phyloP scores from a whole-genome alignment of 2,329 filamentous ascomycete species.

The Penicillium sp. region DNA sequence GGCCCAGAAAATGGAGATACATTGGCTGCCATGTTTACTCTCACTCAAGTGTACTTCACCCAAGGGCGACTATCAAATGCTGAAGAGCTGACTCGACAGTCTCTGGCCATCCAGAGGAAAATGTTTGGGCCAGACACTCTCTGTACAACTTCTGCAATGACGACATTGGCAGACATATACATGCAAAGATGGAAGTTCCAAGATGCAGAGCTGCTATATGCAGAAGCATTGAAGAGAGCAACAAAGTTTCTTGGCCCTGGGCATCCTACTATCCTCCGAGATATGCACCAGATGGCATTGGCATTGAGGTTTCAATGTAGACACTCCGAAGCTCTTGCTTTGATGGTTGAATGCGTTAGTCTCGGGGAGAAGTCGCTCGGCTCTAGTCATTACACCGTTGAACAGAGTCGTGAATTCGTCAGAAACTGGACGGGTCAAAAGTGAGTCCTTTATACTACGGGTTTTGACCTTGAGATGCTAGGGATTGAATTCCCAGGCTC shows the following conservation, averaged over 20 bases:
- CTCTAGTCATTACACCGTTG: not conserved
- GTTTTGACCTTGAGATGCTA: not conserved
- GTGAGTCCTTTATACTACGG: not conserved
- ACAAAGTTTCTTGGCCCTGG: not conserved
- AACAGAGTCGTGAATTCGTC: not conserved
- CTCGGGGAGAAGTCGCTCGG: not conserved
- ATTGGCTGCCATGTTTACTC: not conserved
- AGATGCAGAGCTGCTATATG: not conserved
- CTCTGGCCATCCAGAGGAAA: not conserved
- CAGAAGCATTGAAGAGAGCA: not conserved
- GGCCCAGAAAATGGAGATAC: not conserved
- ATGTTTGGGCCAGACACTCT: not conserved
- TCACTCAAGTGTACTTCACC: not conserved
- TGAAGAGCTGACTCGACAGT: not conserved
- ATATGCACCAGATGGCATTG: not conserved
- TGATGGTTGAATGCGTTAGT: constrained; percentile 1
- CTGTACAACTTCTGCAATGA: not conserved
- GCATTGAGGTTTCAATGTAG: not conserved
- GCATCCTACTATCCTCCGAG: not conserved
- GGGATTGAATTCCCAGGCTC: too few relatives aligned
- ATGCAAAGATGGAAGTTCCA: not conserved
- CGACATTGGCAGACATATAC: not conserved
- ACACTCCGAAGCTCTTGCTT: not conserved
- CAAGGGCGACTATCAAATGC: constrained; percentile 3
- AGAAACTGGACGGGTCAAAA: constrained; percentile 1